Evolutionary conservation across 2,329 filamentous ascomycete species (phyloP), one percentile per base, ranked within the genome.

Genomic region (Fusarium multiceps): DNA sequence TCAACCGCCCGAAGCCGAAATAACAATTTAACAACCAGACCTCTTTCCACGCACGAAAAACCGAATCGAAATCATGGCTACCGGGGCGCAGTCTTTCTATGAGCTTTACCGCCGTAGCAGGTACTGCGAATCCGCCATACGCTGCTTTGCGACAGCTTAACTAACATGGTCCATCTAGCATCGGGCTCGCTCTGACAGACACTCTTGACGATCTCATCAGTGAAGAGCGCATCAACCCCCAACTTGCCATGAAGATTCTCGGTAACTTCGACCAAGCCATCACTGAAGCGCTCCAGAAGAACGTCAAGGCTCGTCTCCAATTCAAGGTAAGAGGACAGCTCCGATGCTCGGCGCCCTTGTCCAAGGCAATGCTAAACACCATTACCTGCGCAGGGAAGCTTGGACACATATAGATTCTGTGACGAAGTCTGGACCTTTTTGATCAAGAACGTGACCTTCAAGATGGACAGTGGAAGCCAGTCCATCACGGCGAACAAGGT

Each of bases 381-480:
- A 14, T 48, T 25, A 18, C 34, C n/a, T 25, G 10, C 13, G 27
- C 21, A 98, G 95, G 96, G 96, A 49, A 96, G 97, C 78, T 90
- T 99, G 69, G 94, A 98, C 80, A 98, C 96, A 18, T 99, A 99
- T 85, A 92, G 96, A 74, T 99, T 99, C 87, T 99, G 96, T 84
- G 96, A 99, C 82, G 96, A 99, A 83, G 96, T 99, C 63, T 99
- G 96, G 96, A 99, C 96, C 3, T 99, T 99, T 81, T 88, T 99
- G 62, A 97, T 99, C 82, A 98, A 98, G 82, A 96, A 98, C 73
- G 94, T 98, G 59, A 94, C 91, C n/a, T 98, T 99, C 85, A 99
- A 99, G 84, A 91, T 98, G 84, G 95, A 98, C 75, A 93, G 92
- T 55, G 87, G 86, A 72, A 89, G 88, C 59, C 88, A 90, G 66